A percentile compares a stretch with the other conserved stretches of the same genome.
Conservation (phyloP, 345 rosid species). For the Eucalyptus shirleyi region DNA sequence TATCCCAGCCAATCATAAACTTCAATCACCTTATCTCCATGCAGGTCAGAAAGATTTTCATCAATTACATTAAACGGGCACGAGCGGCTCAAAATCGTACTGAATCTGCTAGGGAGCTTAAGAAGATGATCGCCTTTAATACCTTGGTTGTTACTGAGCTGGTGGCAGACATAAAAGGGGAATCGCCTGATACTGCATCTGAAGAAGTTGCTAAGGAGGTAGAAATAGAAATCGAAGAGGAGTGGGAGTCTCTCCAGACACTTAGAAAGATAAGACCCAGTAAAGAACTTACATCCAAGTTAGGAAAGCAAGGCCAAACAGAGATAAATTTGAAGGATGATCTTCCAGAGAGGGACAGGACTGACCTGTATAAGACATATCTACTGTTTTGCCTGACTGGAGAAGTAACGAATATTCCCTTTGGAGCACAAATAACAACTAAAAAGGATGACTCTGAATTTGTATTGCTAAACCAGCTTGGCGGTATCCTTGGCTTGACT, state of each 20-base stretch:
- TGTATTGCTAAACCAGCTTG: slow-evolving; percentile 69
- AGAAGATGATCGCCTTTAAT: slow-evolving; percentile 83
- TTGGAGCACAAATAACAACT: slow-evolving; percentile 69
- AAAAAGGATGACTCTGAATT: slow-evolving; percentile 76
- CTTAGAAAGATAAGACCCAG: slow-evolving; percentile 58
- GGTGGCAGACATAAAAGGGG: slow-evolving; percentile 82
- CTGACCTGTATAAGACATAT: slow-evolving; percentile 73
- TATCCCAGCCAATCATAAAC: not conserved
- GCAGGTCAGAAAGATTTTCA: slow-evolving; percentile 60
- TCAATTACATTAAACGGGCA: slow-evolving; percentile 67
- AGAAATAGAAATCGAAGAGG: slow-evolving; percentile 34
- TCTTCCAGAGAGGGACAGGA: slow-evolving; percentile 73
- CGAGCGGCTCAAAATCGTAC: slow-evolving; percentile 61
- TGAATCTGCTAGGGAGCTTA: slow-evolving; percentile 72
- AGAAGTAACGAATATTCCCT: slow-evolving; percentile 59
- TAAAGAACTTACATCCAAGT: slow-evolving; percentile 43
- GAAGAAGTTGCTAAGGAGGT: slow-evolving; percentile 37
- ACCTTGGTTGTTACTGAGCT: slow-evolving; percentile 65
- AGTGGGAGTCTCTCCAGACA: slow-evolving; percentile 72
- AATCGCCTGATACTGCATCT: slow-evolving; percentile 35
- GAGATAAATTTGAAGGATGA: slow-evolving; percentile 93
- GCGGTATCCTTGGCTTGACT: slow-evolving; percentile 79
- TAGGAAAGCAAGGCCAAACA: slow-evolving; percentile 73
- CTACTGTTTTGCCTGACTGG: slow-evolving; percentile 80
- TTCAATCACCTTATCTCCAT: not conserved